A percentile compares a stretch with the other conserved stretches of the same genome.
Evolutionary conservation across 257 asterid species (phyloP).

Genomic region (Capsicum pubescens): DNA sequence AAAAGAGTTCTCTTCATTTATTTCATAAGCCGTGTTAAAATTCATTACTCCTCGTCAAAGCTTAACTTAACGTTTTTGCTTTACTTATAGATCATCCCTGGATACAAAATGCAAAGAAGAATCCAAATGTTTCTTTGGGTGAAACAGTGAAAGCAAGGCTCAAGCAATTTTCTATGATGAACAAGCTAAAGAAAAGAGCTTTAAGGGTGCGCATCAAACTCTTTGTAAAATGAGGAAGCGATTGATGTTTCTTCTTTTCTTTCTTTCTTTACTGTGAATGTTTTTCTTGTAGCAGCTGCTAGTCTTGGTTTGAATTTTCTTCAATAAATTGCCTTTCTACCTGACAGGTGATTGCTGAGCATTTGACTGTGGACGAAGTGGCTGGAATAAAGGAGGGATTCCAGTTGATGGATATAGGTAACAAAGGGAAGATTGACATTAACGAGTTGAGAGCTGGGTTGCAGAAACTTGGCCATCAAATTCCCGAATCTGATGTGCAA

Average conservation of each 20-base stretch:
- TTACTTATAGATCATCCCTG: constrained; percentile 54
- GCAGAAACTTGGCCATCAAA: constrained; percentile 49
- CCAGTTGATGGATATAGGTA: constrained; percentile 46
- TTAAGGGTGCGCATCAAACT: constrained; percentile 44
- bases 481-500: constrained; percentile 50
- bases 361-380: constrained; percentile 53
- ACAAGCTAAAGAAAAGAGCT: constrained; percentile 62
- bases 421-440: constrained; percentile 53
- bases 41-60: background rate
- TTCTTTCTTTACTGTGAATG: background rate
- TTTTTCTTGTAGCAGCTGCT: constrained; percentile 5
- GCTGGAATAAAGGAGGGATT: constrained; percentile 56
- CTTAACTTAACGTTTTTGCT: constrained; percentile 12
- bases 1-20: background rate
- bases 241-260: background rate
- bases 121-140: constrained; percentile 56
- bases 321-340: constrained; percentile 21
- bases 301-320: background rate
- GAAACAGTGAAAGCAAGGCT: constrained; percentile 59
- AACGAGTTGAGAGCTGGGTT: constrained; percentile 51
- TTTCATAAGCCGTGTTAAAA: background rate
- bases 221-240: background rate
- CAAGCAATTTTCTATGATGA: constrained; percentile 56
- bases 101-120: constrained; percentile 56
- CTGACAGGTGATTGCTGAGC: constrained; percentile 54